Conservation (phyloP, 495 filamentous ascomycete species). For the Aspergillus egyptiacus region DNA sequence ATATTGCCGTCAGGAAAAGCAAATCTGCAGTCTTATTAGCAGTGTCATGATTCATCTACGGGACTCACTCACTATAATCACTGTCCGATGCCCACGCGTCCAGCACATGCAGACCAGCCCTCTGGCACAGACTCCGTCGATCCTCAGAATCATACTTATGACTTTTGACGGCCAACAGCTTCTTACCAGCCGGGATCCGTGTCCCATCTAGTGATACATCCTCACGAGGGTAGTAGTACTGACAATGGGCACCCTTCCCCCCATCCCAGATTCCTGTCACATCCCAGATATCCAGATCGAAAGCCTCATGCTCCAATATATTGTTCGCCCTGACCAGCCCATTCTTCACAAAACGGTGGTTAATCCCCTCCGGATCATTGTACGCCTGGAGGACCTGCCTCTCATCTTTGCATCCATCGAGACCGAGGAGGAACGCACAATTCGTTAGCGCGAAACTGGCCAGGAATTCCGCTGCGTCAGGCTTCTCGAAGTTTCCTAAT, state of each 20-base stretch:
- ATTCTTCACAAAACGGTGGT: constrained; percentile 9
- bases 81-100: constrained; percentile 1
- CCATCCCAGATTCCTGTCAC: constrained; percentile 2
- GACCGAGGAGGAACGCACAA: constrained; percentile 1
- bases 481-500: constrained; percentile 5
- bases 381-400: constrained; percentile 2
- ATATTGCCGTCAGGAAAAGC: background rate
- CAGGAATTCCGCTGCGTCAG: constrained; percentile 4
- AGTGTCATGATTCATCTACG: too few species aligned
- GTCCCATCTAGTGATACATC: background rate
- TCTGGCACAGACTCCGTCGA: background rate
- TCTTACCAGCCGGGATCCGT: background rate
- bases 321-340: constrained; percentile 1
- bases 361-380: constrained; percentile 8
- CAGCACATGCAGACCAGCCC: background rate
- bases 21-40: background rate
- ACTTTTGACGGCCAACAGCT: background rate
- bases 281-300: constrained; percentile 1
- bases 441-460: background rate
- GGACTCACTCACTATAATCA: constrained; percentile 9
- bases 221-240: background rate
- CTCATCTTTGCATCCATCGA: constrained; percentile 6
- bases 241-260: background rate
- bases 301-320: constrained; percentile 2
- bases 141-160: constrained; percentile 9